Evolutionary conservation across 2,329 filamentous ascomycete species (phyloP).

Genomic region (Colletotrichum sp.): DNA sequence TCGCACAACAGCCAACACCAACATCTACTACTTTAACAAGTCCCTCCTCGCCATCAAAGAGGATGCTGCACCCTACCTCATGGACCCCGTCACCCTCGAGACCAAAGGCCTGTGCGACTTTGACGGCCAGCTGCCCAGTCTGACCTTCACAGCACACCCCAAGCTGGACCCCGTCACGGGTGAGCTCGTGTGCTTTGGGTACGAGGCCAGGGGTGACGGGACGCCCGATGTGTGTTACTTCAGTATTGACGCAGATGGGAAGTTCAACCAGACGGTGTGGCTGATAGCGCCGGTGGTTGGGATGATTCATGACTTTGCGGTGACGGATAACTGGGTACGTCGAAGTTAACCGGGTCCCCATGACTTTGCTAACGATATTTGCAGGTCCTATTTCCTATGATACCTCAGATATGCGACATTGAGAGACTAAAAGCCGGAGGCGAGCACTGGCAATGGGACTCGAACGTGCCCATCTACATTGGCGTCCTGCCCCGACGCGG

Average conservation of each 20-base stretch:
- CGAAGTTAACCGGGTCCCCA: background rate
- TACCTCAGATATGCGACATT: constrained; percentile 6
- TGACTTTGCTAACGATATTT: background rate
- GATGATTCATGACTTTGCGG: constrained; percentile 47
- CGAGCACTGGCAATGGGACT: constrained; percentile 44
- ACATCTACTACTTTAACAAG: constrained; percentile 54
- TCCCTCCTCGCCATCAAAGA: constrained; percentile 56
- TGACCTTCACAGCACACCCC: constrained; percentile 48
- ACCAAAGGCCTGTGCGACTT: constrained; percentile 46
- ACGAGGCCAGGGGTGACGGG: constrained; percentile 45
- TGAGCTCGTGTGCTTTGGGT: constrained; percentile 46
- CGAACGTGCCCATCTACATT: constrained; percentile 7
- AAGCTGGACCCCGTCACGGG: constrained; percentile 45
- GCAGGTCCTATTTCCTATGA: constrained; percentile 9
- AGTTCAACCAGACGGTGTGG: constrained; percentile 36
- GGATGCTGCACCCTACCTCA: constrained; percentile 43
- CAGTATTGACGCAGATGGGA: constrained; percentile 31
- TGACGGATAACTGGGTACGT: constrained; percentile 45
- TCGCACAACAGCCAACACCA: constrained; percentile 52
- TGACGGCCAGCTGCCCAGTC: constrained; percentile 40
- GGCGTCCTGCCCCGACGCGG: constrained; percentile 6
- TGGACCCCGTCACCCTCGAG: constrained; percentile 45
- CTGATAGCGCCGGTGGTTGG: constrained; percentile 37
- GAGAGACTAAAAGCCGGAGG: constrained; percentile 37
- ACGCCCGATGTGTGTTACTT: constrained; percentile 43